These are phyloP conservation scores for Rheum nobile DNA, from an alignment of 148 eudicot species.

Conservation along the genomic window DNA sequence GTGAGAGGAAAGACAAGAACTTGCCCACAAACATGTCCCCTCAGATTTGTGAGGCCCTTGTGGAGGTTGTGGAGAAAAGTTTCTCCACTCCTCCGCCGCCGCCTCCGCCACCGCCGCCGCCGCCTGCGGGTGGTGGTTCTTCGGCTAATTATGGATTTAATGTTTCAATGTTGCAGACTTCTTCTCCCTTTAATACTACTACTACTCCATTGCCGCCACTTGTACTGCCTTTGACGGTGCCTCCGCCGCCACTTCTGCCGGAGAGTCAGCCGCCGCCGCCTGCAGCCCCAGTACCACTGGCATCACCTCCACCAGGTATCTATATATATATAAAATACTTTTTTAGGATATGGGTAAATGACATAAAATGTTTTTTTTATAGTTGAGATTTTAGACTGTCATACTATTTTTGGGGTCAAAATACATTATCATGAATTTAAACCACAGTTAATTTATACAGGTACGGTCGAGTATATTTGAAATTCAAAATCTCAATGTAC, in stretches of 20 bases:
- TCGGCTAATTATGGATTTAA: background rate
- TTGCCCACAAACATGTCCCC: conserved; percentile 76
- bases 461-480: no score
- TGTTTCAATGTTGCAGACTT: background rate
- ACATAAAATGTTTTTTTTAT: background rate
- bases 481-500: no score
- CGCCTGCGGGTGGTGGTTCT: background rate
- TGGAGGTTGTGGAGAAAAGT: conserved; percentile 50
- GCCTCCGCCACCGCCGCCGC: background rate
- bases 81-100: background rate
- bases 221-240: background rate
- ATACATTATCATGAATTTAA: background rate
- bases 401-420: no score
- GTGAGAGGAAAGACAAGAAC: conserved; percentile 59
- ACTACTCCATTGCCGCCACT: background rate
- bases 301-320: background rate
- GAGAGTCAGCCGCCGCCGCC: background rate
- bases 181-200: background rate
- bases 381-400: background rate
- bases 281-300: background rate
- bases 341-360: background rate
- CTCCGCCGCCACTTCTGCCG: background rate
- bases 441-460: no score
- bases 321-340: background rate
- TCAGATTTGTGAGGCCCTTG: conserved; percentile 64